Evolutionary conservation across 768 basidiomycete species (phyloP), one percentile per base, ranked within the genome.

Genomic region (Lanmaoa pseudosensibilis): DNA sequence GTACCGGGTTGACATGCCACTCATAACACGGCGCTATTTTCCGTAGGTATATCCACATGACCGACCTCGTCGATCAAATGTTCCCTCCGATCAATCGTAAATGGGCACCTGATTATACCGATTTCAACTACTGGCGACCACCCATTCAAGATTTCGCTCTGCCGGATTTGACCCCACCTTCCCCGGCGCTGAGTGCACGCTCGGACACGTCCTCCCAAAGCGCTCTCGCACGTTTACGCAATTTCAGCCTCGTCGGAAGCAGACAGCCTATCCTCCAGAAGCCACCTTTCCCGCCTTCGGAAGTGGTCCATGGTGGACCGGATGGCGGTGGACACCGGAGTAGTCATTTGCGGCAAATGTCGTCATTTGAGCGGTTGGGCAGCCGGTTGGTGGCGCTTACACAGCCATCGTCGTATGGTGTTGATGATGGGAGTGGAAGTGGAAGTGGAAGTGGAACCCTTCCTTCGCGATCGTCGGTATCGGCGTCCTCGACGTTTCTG

Each of bases 1-100:
- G 9, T n/a, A 25, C 25, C n/a, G 2, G 5, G 10, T 55, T 21
- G 8, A 19, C 11, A 33, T 46, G 2, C 11, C 23, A 27, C 23
- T 54, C 51, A 43, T 30, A 6, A 39, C n/a, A 37, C 3, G 5
- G 9, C 15, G 44, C 13, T 10, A 3, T 33, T 52, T 32, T 45
- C 33, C 60, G 11, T 51, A 94, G 94, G 52, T 98, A 98, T 72
- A 98, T 98, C 57, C 92, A 95, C 69, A 95, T 98, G 93, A 96
- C 95, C 9, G 95, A 98, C 71, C 83, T 99, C n/a, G 97, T 99
- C 16, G 95, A 99, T 75, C 95, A 97, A 74, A 95, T 97, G 87
- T 99, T 99, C 78, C 97, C 97, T 34, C 93, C 96, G 0, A 94
- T 98, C 53, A 83, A 94, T 69, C 84, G 88, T 50, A 92, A 92